Evolutionary conservation across 2,329 filamentous ascomycete species (phyloP).

Genomic region (Apiospora marii): DNA sequence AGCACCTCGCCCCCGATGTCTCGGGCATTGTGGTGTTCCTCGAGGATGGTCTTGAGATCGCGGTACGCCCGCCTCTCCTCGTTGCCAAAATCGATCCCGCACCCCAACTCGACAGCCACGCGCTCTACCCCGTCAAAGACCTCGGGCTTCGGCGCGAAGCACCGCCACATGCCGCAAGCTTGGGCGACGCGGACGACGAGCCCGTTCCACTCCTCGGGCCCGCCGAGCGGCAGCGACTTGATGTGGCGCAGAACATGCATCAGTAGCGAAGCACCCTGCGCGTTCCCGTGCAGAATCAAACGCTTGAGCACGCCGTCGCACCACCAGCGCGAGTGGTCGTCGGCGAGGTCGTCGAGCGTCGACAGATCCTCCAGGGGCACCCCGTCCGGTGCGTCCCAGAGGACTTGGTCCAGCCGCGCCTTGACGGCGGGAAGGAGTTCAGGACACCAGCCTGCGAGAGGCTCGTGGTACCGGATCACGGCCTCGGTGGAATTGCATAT

Average conservation of each 20-base stretch:
- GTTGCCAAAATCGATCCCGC: neutral
- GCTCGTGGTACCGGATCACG: no score
- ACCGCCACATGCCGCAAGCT: neutral
- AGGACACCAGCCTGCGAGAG: neutral
- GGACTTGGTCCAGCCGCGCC: neutral
- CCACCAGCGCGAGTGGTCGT: neutral
- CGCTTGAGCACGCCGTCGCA: neutral
- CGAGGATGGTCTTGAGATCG: neutral
- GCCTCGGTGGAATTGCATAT: neutral
- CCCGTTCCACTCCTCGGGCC: neutral
- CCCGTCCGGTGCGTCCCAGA: neutral
- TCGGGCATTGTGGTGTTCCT: neutral
- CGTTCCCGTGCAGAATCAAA: neutral
- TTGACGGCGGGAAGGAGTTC: neutral
- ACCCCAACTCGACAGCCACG: neutral
- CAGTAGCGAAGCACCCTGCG: neutral
- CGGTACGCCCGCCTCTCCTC: neutral
- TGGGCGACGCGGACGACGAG: neutral
- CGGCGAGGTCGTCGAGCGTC: neutral
- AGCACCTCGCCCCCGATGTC: neutral
- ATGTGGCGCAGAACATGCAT: neutral
- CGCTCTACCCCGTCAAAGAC: neutral
- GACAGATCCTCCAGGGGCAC: neutral
- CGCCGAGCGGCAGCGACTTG: neutral
- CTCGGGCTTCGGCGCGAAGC: neutral